Percentiles rank a stretch among this genome's conserved stretches.
phyloP scores from a whole-genome alignment of 2,329 filamentous ascomycete species.

The Leptographium procerum region DNA sequence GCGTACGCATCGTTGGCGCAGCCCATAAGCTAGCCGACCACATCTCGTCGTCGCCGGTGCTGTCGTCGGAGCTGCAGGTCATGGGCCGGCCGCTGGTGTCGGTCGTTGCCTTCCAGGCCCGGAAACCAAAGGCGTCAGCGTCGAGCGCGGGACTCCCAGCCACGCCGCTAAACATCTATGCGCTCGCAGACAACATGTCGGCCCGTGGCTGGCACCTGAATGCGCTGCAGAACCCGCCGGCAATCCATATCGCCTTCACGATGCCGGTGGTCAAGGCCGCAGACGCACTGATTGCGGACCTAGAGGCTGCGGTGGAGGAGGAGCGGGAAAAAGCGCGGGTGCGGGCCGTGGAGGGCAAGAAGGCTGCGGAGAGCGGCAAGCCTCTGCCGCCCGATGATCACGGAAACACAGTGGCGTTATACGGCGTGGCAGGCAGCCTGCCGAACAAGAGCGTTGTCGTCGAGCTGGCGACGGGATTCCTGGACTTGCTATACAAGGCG shows the following conservation, averaged over 20 bases:
- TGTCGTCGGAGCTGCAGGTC: slow-evolving; percentile 64
- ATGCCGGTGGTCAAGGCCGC: slow-evolving; percentile 72
- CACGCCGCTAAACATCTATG: slow-evolving; percentile 77
- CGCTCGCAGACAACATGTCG: slow-evolving; percentile 82
- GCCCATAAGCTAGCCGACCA: slow-evolving; percentile 71
- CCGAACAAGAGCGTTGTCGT: slow-evolving; percentile 94
- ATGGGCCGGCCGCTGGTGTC: slow-evolving; percentile 79
- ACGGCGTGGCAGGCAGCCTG: slow-evolving; percentile 87
- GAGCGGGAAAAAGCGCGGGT: slow-evolving; percentile 75
- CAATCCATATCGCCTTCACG: slow-evolving; percentile 90
- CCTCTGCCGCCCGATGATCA: slow-evolving; percentile 29
- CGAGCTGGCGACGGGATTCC: slow-evolving; percentile 78
- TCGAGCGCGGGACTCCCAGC: neutral
- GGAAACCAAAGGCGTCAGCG: slow-evolving; percentile 16
- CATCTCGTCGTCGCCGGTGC: slow-evolving; percentile 55
- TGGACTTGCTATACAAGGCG: slow-evolving; percentile 80
- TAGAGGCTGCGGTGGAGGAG: slow-evolving; percentile 53
- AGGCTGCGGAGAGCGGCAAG: slow-evolving; percentile 40
- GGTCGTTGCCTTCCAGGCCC: slow-evolving; percentile 79
- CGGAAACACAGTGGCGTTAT: slow-evolving; percentile 77
- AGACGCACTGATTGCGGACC: slow-evolving; percentile 66
- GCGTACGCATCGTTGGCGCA: slow-evolving; percentile 76
- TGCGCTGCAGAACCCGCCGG: slow-evolving; percentile 79
- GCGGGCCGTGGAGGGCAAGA: slow-evolving; percentile 57
- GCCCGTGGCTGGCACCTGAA: slow-evolving; percentile 90